Base-by-base conservation (phyloP, 495 filamentous ascomycete species). In the Penicillium simplicissimum region DNA sequence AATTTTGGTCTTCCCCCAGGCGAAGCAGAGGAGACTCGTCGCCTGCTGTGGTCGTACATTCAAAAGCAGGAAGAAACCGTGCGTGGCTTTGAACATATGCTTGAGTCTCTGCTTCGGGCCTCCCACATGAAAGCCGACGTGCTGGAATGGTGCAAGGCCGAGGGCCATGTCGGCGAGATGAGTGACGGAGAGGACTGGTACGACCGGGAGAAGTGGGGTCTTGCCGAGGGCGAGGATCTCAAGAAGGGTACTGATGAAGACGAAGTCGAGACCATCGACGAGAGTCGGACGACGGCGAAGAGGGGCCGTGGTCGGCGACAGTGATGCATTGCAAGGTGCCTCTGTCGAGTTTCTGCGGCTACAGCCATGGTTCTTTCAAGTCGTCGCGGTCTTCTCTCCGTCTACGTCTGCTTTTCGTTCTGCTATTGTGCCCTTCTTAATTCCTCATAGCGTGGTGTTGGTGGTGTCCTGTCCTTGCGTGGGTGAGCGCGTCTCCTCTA, bases 171-270 rank as follows among this genome's bases (percentile, higher is more conserved):
- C 25, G 92, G 91, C 2, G 85, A 88, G 55, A 78, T 96, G 86
- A 93, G 89, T 36, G 93, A 97, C 67, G 92, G 92, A 3, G 93
- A 97, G 77, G 93, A 97, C 70, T 97, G 93, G 92, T 96, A 96
- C 71, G 93, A 97, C 68, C 86, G 85, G 58, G 91, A 95, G 69
- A 88, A 90, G 79, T 96, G 91, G 93, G 87, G 87, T 3, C 72
- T 97, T 43, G 87, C 87, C 3, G 76, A 79, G 38, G 77, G 75
- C 4, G 90, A 91, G 64, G 90, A 92, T 70, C 79, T 97, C 14
- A 91, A 91, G 72, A 97, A 97, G 71, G 93, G 93, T 2, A 87
- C 90, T 55, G 92, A 96, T 58, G 93, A 97, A 64, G 93, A 96
- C 57, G 93, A 96, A 63, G 88, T 91, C 55, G 90, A 92, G 67